A percentile compares a stretch with the other conserved stretches of the same genome.
Evolutionary conservation across 768 basidiomycete species (phyloP).

Genomic region (Leccinum olivaceopallidum): DNA sequence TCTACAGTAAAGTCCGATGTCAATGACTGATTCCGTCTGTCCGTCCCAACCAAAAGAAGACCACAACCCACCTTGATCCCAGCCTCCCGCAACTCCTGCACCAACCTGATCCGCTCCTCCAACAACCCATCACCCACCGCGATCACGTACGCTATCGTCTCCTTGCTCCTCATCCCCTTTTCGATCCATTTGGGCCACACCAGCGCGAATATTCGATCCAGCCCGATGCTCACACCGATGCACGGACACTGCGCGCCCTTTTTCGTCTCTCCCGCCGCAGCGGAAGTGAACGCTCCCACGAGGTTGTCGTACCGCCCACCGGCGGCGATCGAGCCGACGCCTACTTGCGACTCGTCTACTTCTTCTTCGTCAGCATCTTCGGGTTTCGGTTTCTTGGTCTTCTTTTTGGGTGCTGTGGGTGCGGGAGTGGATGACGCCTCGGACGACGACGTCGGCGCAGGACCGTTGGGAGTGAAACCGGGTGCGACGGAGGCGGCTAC

Average conservation of each 20-base stretch:
- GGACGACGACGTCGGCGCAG: constrained; percentile 35
- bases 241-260: constrained; percentile 74
- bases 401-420: constrained; percentile 35
- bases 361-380: constrained; percentile 66
- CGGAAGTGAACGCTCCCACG: constrained; percentile 87
- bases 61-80: constrained; percentile 76
- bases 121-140: constrained; percentile 87
- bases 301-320: constrained; percentile 97
- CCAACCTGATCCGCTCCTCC: constrained; percentile 79
- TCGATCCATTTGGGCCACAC: constrained; percentile 87
- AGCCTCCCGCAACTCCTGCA: constrained; percentile 75
- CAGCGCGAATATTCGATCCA: constrained; percentile 92
- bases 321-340: constrained; percentile 99
- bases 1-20: constrained; percentile 42
- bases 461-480: constrained; percentile 59
- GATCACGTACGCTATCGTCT: constrained; percentile 94
- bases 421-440: constrained; percentile 24
- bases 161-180: constrained; percentile 78
- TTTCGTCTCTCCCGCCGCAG: constrained; percentile 76
- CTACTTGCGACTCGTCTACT: constrained; percentile 88
- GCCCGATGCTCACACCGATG: constrained; percentile 88
- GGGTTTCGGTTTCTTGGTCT: constrained; percentile 42
- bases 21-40: neutral
- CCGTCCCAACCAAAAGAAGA: neutral
- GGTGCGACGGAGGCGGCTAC: constrained; percentile 95